Percentiles rank a stretch among this genome's conserved stretches.
phyloP scores from a whole-genome alignment of 2,329 filamentous ascomycete genomes.

The Hypoxylon sp. region DNA sequence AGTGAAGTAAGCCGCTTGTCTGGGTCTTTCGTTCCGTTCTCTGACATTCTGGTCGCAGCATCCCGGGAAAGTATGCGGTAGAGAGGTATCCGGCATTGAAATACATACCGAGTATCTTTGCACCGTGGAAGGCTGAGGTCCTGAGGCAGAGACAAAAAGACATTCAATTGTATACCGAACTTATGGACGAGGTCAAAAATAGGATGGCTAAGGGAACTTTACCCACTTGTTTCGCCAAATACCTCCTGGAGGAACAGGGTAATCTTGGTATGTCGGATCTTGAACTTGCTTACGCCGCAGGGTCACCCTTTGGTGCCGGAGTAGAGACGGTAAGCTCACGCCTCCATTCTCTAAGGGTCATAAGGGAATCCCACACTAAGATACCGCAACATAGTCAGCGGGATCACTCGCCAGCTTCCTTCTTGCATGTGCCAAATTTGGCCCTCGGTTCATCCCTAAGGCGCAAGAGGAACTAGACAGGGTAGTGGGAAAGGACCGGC shows the following conservation, averaged over 20 bases:
- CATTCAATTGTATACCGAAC: constrained; percentile 54
- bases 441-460: constrained; percentile 60
- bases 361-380: not conserved
- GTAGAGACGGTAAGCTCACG: constrained; percentile 56
- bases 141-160: constrained; percentile 51
- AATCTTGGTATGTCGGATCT: constrained; percentile 57
- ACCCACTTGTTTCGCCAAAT: constrained; percentile 58
- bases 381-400: constrained; percentile 53
- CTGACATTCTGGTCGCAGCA: constrained; percentile 36
- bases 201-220: constrained; percentile 51
- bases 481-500: constrained; percentile 54
- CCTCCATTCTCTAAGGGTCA: not conserved
- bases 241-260: constrained; percentile 57
- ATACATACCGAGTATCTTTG: constrained; percentile 54
- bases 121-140: constrained; percentile 57
- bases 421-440: constrained; percentile 65
- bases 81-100: constrained; percentile 58
- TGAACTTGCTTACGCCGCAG: constrained; percentile 60
- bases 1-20: constrained; percentile 55
- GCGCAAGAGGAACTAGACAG: constrained; percentile 57
- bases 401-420: constrained; percentile 64
- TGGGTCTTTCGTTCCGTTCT: not conserved
- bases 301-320: constrained; percentile 60
- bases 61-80: constrained; percentile 56
- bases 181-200: constrained; percentile 57